phyloP scores from a whole-genome alignment of 805 yeast species.

The Kazachstania kunashirensis region DNA sequence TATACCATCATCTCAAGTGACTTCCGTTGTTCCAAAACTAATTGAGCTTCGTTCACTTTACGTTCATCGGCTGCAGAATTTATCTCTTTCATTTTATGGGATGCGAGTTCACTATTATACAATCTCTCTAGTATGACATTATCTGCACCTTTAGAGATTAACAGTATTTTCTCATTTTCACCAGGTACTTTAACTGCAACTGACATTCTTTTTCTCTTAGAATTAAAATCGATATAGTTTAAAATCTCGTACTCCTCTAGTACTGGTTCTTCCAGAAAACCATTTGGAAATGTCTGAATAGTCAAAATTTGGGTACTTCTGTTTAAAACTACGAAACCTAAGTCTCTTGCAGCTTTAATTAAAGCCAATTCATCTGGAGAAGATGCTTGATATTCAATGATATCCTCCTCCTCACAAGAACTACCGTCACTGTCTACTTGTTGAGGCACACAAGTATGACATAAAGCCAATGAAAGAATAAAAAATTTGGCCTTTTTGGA shows the following conservation, averaged over 20 bases:
- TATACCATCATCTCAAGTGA: slow-evolving; percentile 32
- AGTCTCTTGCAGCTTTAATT: slow-evolving; percentile 87
- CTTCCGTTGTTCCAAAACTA: slow-evolving; percentile 49
- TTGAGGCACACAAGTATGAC: slow-evolving; percentile 85
- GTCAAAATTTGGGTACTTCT: slow-evolving; percentile 51
- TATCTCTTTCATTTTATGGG: slow-evolving; percentile 55
- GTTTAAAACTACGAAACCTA: slow-evolving; percentile 80
- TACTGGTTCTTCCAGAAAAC: slow-evolving; percentile 55
- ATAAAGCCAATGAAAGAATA: slow-evolving; percentile 69
- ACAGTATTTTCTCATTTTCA: slow-evolving; percentile 44
- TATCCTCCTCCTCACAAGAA: slow-evolving; percentile 29
- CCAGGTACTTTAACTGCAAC: slow-evolving; percentile 72
- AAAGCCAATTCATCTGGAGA: slow-evolving; percentile 96
- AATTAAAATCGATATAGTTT: slow-evolving; percentile 77
- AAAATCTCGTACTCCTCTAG: slow-evolving; percentile 65
- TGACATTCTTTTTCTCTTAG: slow-evolving; percentile 90
- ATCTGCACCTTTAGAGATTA: slow-evolving; percentile 94
- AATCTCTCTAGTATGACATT: slow-evolving; percentile 74
- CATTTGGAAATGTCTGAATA: slow-evolving; percentile 73
- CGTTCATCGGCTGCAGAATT: slow-evolving; percentile 48
- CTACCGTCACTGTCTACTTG: slow-evolving; percentile 5
- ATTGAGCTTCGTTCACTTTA: slow-evolving; percentile 68
- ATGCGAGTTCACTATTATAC: slow-evolving; percentile 48
- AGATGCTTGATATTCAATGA: slow-evolving; percentile 78
- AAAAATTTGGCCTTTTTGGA: slow-evolving; percentile 71